These are phyloP conservation scores for Syncephalastrum monosporum DNA, from an alignment of 371 early-diverging fungal genomes.

Conservation along the genomic window DNA sequence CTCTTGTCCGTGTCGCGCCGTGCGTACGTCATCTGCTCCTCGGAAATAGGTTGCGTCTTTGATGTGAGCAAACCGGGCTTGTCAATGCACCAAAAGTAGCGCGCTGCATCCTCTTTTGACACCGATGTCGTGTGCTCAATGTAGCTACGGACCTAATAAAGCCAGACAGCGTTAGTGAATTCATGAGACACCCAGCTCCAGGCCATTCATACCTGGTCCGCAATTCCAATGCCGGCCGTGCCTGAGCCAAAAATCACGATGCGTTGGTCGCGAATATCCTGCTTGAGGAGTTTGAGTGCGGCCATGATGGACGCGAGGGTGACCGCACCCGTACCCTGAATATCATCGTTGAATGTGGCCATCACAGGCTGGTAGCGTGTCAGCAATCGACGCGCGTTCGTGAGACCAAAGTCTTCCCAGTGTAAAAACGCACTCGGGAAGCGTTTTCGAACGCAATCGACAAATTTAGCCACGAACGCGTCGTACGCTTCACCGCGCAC, in stretches of 20 bases:
- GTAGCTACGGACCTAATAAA: conserved; percentile 8
- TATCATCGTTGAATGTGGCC: conserved; percentile 36
- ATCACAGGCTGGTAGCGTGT: conserved; percentile 18
- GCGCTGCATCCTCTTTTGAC: conserved; percentile 9
- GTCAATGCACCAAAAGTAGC: conserved; percentile 27
- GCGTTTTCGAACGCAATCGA: conserved; percentile 10
- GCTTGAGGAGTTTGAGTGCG: conserved; percentile 16
- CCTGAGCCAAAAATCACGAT: conserved; percentile 34
- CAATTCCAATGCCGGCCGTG: conserved; percentile 32
- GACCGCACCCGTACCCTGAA: conserved; percentile 27
- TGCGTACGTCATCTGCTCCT: conserved; percentile 15
- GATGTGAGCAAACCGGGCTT: conserved; percentile 18
- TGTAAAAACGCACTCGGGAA: conserved; percentile 25
- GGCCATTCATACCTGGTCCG: conserved; percentile 8
- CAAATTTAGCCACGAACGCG: conserved; percentile 30
- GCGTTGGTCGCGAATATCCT: conserved; percentile 18
- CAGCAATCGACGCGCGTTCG: conserved; percentile 21
- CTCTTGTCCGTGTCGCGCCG: conserved; percentile 1
- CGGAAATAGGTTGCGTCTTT: conserved; percentile 9
- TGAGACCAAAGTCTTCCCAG: conserved; percentile 33
- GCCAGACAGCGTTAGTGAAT: background rate
- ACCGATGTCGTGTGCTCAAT: conserved; percentile 1
- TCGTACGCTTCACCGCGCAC: conserved; percentile 27
- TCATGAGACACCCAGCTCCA: no score
- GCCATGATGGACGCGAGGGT: conserved; percentile 17